These are phyloP conservation scores for Ricinus communis DNA, from an alignment of 345 rosid genomes.

Conservation along the genomic window DNA sequence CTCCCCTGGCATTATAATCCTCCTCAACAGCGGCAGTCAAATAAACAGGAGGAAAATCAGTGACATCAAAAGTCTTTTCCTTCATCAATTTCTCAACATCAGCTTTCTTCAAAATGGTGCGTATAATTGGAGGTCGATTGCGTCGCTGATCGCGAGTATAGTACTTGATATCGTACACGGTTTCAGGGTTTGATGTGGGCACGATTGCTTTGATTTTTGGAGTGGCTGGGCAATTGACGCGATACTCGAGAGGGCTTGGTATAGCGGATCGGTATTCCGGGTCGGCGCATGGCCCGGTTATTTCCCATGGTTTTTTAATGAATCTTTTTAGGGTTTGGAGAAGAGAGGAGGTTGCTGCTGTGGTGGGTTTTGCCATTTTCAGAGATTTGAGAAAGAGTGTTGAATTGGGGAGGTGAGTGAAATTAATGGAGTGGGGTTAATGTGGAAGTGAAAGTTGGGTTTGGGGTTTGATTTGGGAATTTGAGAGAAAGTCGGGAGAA, in stretches of 20 bases:
- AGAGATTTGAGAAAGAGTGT: not conserved
- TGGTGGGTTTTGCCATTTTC: slow-evolving; percentile 61
- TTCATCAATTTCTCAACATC: slow-evolving; percentile 77
- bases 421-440: not conserved
- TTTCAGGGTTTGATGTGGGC: slow-evolving; percentile 78
- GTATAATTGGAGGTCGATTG: slow-evolving; percentile 75
- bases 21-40: slow-evolving; percentile 66
- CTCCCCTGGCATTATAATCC: slow-evolving; percentile 55
- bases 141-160: slow-evolving; percentile 79
- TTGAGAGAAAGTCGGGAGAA: no score
- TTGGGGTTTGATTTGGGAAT: slow-evolving; percentile 1
- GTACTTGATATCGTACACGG: slow-evolving; percentile 85
- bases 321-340: slow-evolving; percentile 62
- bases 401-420: not conserved
- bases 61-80: slow-evolving; percentile 59
- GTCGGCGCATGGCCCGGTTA: slow-evolving; percentile 84
- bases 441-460: not conserved
- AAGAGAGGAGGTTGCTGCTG: slow-evolving; percentile 47
- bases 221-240: slow-evolving; percentile 76
- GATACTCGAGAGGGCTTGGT: slow-evolving; percentile 68
- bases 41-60: slow-evolving; percentile 78
- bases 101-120: slow-evolving; percentile 65
- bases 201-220: slow-evolving; percentile 48
- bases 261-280: slow-evolving; percentile 71
- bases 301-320: slow-evolving; percentile 94